Evolutionary conservation across 2,329 filamentous ascomycete genomes (phyloP).

Genomic region (Sarocladium brachiariae): DNA sequence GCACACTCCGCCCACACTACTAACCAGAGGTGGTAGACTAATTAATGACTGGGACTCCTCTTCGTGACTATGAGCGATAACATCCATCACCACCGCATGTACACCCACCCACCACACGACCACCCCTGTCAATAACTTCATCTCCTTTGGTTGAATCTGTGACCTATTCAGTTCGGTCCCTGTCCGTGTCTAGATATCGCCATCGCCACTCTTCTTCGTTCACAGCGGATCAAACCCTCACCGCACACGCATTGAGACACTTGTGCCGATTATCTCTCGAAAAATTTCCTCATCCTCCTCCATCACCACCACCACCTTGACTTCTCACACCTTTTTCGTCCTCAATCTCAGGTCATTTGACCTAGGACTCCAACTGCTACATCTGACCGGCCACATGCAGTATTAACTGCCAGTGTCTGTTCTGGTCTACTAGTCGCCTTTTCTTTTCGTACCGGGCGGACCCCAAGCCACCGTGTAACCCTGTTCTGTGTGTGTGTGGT

Average conservation of each 20-base stretch:
- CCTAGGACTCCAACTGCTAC: background rate
- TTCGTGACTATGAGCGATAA: background rate
- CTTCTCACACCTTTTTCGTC: background rate
- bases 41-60: too few species aligned
- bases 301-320: background rate
- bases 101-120: background rate
- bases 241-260: too few species aligned
- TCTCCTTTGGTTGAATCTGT: background rate
- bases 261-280: too few species aligned
- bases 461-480: constrained; percentile 2
- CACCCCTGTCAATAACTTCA: background rate
- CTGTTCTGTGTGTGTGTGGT: background rate
- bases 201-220: constrained; percentile 1
- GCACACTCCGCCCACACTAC: too few species aligned
- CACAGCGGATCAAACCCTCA: too few species aligned
- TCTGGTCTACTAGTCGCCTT: background rate
- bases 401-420: background rate
- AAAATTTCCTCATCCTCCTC: background rate
- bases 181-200: background rate
- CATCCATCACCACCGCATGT: constrained; percentile 1
- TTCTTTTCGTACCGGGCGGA: background rate
- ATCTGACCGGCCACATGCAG: background rate
- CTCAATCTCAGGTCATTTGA: background rate
- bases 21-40: too few species aligned
- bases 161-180: background rate